Conservation (phyloP, 169 alveolate genomes). For the Plasmodium ovale region DNA sequence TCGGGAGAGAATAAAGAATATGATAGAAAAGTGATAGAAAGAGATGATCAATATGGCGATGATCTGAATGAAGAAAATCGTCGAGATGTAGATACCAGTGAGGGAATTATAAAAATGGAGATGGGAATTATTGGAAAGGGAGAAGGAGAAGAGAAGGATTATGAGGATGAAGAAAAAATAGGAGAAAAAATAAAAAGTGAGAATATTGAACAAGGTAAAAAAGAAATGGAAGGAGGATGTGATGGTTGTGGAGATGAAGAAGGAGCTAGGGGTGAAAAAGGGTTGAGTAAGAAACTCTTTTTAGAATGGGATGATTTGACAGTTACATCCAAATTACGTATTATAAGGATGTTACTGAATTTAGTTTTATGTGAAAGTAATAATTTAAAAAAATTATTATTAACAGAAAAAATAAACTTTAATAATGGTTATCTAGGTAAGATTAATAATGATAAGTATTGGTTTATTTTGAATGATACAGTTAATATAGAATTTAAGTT, state of each 20-base stretch:
- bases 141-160: background rate
- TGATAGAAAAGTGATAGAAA: background rate
- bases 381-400: conserved; percentile 49
- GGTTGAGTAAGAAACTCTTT: conserved; percentile 42
- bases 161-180: background rate
- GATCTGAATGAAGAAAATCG: background rate
- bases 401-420: conserved; percentile 7
- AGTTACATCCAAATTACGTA: conserved; percentile 37
- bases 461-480: conserved; percentile 69
- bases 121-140: background rate
- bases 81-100: background rate
- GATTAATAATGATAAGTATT: conserved; percentile 45
- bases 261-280: background rate
- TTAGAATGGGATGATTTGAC: conserved; percentile 69
- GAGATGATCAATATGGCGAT: background rate
- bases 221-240: background rate
- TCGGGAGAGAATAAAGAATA: too few relatives aligned
- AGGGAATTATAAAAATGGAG: too few relatives aligned
- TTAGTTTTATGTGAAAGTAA: conserved; percentile 67
- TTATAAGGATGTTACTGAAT: conserved; percentile 54
- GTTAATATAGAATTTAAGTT: conserved; percentile 50
- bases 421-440: conserved; percentile 61
- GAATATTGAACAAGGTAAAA: too few relatives aligned
- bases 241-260: background rate
- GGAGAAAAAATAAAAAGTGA: too few relatives aligned